Evolutionary conservation across 108 stramenopile genomes (phyloP).

Genomic region (Phaeodactylum tricornutum): DNA sequence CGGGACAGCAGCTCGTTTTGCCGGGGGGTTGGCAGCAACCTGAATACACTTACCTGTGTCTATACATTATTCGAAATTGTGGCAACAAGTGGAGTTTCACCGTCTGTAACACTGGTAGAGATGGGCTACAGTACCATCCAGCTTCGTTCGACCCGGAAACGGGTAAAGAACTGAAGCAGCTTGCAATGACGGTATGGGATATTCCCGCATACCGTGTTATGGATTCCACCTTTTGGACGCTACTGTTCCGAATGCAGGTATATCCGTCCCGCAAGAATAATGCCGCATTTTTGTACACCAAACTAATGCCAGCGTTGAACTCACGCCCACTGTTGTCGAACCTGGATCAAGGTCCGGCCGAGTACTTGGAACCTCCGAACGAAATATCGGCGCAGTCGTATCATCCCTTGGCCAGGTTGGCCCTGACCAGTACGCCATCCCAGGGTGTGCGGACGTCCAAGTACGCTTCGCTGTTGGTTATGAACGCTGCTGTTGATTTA

Average conservation of each 20-base stretch:
- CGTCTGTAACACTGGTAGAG: conserved; percentile 75
- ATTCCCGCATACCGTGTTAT: conserved; percentile 59
- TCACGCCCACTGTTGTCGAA: conserved; percentile 72
- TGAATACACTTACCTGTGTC: conserved; percentile 60
- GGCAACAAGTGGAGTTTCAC: conserved; percentile 77
- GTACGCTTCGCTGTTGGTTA: conserved; percentile 56
- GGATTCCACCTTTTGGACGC: conserved; percentile 82
- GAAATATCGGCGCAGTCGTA: conserved; percentile 50
- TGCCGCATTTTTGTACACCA: conserved; percentile 77
- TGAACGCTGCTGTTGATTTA: conserved; percentile 82
- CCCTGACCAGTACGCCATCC: conserved; percentile 62
- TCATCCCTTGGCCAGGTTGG: conserved; percentile 69
- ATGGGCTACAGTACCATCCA: conserved; percentile 82
- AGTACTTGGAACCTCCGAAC: conserved; percentile 60
- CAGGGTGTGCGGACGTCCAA: conserved; percentile 43
- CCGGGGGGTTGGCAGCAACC: conserved; percentile 90
- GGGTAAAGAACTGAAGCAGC: conserved; percentile 73
- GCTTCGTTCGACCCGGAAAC: conserved; percentile 71
- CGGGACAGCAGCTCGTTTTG: conserved; percentile 66
- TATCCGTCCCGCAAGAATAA: conserved; percentile 76
- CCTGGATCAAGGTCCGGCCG: conserved; percentile 63
- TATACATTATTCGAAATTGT: conserved; percentile 73
- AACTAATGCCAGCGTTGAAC: conserved; percentile 73
- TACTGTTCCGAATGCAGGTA: conserved; percentile 87
- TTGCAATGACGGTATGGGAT: conserved; percentile 80